Base-by-base conservation (phyloP, 2,329 filamentous ascomycete species). In the Alternaria hordeiaustralica region DNA sequence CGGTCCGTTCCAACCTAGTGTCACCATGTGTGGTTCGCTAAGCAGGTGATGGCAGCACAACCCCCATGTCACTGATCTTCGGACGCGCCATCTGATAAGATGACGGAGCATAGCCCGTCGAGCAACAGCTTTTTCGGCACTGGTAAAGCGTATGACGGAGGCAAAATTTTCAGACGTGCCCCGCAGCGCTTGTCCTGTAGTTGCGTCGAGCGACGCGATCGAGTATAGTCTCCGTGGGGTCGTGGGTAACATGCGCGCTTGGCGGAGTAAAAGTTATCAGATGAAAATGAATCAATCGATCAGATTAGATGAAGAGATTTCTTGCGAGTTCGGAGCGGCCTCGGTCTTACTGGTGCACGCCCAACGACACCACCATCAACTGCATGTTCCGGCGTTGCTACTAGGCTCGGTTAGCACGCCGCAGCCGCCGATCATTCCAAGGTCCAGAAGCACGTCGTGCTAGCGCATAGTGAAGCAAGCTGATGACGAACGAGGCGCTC, bases 41-140 rank as follows among this genome's bases (percentile, higher is more conserved):
- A 62, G 62, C 54, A 61, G 20, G 55, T 49, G 30, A 60, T 60
- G 41, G 41, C 20, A 36, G 46, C 30, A 41, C 20, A 43, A 50
- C 21, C 60, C 61, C 61, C 61, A 61, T 60, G 56, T 60, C 25
- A 60, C 49, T 46, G 60, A 63, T 74, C 71, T 75, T 71, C 71
- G 59, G 64, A 53, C 44, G 64, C 51, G 25, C 57, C 58, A 78
- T 78, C 76, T 72, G 76, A 79, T 78, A 75, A 78, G 55, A 68
- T 67, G 57, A 61, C 59, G 64, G 63, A 44, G 23, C 44, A 69
- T 54, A 30, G 59, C 56, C 65, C 60, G 25, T 49, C 57, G 61
- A 53, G 61, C 56, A 53, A 60, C 58, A 65, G 68, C 61, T 60
- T 58, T 50, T 41, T 41, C 21, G 47, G 20, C 59, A 62, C 72